Percentiles rank a stretch among this genome's conserved stretches.
Conservation (phyloP, 2,329 filamentous ascomycete genomes). For the Atkinsonella hypoxylon region DNA sequence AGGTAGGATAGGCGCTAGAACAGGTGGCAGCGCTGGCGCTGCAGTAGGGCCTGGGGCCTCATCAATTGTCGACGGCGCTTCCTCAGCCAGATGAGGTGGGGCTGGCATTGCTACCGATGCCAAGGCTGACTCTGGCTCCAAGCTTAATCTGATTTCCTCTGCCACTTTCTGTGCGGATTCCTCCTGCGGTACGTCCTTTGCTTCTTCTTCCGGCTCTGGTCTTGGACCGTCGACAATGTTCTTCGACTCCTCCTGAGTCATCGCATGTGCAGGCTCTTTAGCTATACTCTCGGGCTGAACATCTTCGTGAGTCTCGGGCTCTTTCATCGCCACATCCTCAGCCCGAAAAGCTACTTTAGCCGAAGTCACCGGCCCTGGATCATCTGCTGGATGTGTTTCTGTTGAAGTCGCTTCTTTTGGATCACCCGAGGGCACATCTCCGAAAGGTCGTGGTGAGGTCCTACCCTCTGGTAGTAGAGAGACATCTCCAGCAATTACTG, state of each 20-base stretch:
- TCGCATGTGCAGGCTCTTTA: slow-evolving; percentile 12
- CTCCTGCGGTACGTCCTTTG: slow-evolving; percentile 3
- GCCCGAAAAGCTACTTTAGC: too few species aligned
- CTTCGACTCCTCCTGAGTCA: not conserved
- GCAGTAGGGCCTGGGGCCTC: not conserved
- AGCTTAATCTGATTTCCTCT: not conserved
- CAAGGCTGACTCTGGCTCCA: not conserved
- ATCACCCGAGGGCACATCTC: not conserved
- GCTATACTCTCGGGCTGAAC: not conserved
- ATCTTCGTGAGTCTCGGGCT: not conserved
- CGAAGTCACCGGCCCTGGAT: not conserved
- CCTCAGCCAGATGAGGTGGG: not conserved
- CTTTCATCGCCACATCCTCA: not conserved
- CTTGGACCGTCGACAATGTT: not conserved
- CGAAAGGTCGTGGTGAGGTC: not conserved
- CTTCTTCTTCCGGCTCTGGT: slow-evolving; percentile 6
- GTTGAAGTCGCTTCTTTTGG: not conserved
- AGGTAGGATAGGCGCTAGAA: not conserved
- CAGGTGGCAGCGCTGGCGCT: not conserved
- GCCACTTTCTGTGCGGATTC: slow-evolving; percentile 8
- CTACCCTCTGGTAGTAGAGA: not conserved
- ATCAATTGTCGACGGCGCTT: not conserved
- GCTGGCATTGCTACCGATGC: not conserved
- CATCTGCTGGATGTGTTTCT: not conserved
- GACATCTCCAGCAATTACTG: not conserved